Base-by-base conservation (phyloP, 2,329 filamentous ascomycete genomes). In the Colletotrichum falcatum region DNA sequence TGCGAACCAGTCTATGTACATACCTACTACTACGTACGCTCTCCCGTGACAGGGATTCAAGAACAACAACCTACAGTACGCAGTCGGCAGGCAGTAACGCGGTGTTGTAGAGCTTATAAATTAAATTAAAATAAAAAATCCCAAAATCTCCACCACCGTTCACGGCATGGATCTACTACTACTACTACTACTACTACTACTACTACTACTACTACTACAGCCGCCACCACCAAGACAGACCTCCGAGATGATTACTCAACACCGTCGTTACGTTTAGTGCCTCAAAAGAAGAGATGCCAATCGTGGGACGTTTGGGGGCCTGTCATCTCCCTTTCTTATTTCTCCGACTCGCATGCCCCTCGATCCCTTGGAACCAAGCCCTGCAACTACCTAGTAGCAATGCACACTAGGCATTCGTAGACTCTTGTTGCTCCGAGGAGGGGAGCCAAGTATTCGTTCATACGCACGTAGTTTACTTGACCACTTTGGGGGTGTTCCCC, bases 1-100 rank as follows among this genome's bases (percentile, higher is more conserved):
- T 63, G 69, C 53, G 60, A 71, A 68, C 68, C 51, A 53, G 63
- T n/a, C n/a, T n/a, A n/a, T n/a, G n/a, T n/a, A n/a, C n/a, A n/a
- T n/a, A n/a, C n/a, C n/a, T n/a, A n/a, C n/a, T n/a, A n/a, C n/a
- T n/a, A n/a, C n/a, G n/a, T n/a, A n/a, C 49, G 46, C 67, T 62
- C 37, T 46, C 39, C 39, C 49, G 44, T 39, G 49, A 44, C 56
- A 67, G 56, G 63, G 62, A 18, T 48, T 37, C 42, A 63, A 28
- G 28, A n/a, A n/a, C 62, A 37, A 66, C 23, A 56, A 37, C 30
- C 26, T 42, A 14, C 1, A 42, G 35, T 2, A 37, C 14, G 37
- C n/a, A n/a, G n/a, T n/a, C n/a, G n/a, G n/a, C n/a, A n/a, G n/a
- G n/a, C n/a, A n/a, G n/a, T n/a, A n/a, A n/a, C n/a, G n/a, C n/a